Conservation (phyloP, 495 filamentous ascomycete genomes). For the Podospora appendiculata region DNA sequence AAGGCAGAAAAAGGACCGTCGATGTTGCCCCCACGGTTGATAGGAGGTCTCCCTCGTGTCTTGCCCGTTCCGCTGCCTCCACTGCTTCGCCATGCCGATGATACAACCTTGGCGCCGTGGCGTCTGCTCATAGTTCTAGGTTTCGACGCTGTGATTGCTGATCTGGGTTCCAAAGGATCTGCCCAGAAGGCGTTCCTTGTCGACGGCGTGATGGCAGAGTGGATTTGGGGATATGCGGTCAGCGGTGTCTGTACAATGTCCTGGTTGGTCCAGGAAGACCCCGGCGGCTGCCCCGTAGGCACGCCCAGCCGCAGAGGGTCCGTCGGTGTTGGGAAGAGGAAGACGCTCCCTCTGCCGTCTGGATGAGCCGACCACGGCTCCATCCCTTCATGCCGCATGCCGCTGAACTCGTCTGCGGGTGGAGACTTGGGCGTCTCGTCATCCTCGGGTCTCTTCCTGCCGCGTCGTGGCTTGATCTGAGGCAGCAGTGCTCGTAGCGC, state of each 20-base stretch:
- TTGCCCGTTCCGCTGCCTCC: conserved; percentile 62
- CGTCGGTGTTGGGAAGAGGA: conserved; percentile 25
- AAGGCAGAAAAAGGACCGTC: conserved; percentile 86
- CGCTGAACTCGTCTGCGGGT: conserved; percentile 48
- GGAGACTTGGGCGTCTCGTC: conserved; percentile 52
- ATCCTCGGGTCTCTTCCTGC: conserved; percentile 75
- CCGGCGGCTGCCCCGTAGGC: conserved; percentile 7
- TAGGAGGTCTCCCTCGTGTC: conserved; percentile 76
- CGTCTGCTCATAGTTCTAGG: conserved; percentile 68
- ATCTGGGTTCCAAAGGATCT: conserved; percentile 44
- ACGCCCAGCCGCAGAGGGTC: conserved; percentile 16
- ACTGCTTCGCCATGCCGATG: conserved; percentile 83
- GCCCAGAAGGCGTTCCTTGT: conserved; percentile 21
- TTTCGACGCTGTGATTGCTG: conserved; percentile 65
- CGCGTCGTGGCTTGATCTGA: conserved; percentile 83
- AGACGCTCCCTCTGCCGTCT: conserved; percentile 31
- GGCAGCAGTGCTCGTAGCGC: conserved; percentile 84
- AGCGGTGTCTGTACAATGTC: conserved; percentile 45
- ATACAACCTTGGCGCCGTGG: conserved; percentile 86
- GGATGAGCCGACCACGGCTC: conserved; percentile 44
- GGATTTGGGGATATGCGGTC: conserved; percentile 19
- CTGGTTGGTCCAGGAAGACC: conserved; percentile 6
- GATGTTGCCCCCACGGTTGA: conserved; percentile 51
- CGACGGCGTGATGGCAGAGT: conserved; percentile 24
- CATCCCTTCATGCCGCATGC: conserved; percentile 21